Conservation (phyloP, 2,329 filamentous ascomycete genomes). For the Coniella lustricola region DNA sequence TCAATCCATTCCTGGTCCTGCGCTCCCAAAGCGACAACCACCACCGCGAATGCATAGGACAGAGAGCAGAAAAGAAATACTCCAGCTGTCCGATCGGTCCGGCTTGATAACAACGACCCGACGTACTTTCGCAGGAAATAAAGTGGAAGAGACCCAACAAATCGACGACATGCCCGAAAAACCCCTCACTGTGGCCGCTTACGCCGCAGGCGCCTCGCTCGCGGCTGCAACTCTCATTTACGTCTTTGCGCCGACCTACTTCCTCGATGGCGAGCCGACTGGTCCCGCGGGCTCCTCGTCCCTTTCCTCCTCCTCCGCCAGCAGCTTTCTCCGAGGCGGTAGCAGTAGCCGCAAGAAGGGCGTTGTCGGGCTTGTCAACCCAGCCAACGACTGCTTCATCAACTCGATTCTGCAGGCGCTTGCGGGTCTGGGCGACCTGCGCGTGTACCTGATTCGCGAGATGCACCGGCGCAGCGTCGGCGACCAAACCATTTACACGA, state of each 20-base stretch:
- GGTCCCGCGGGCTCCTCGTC: constrained; percentile 21
- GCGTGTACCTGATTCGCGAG: constrained; percentile 87
- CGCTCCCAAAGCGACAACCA: too few relatives aligned
- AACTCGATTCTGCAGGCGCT: constrained; percentile 93
- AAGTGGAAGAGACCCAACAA: neutral
- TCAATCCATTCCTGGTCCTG: too few relatives aligned
- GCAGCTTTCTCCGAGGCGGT: constrained; percentile 20
- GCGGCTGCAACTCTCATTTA: constrained; percentile 93
- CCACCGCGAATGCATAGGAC: too few relatives aligned
- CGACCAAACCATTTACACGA: constrained; percentile 65
- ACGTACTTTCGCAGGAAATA: too few relatives aligned
- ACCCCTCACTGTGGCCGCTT: constrained; percentile 76
- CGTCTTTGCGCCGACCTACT: constrained; percentile 95
- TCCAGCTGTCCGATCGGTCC: too few relatives aligned
- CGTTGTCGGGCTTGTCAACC: constrained; percentile 81
- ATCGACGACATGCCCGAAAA: constrained; percentile 65
- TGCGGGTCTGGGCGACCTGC: constrained; percentile 80
- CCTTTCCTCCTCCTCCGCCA: constrained; percentile 20
- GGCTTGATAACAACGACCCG: too few relatives aligned
- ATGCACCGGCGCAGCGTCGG: constrained; percentile 78
- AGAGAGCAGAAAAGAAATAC: too few relatives aligned
- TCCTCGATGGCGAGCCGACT: constrained; percentile 75
- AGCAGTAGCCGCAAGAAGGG: constrained; percentile 62
- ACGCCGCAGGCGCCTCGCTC: constrained; percentile 90
- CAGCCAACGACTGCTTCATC: constrained; percentile 94